These are phyloP conservation scores for Elsinoe arachidis DNA, from an alignment of 2,329 filamentous ascomycete genomes.

Conservation along the genomic window DNA sequence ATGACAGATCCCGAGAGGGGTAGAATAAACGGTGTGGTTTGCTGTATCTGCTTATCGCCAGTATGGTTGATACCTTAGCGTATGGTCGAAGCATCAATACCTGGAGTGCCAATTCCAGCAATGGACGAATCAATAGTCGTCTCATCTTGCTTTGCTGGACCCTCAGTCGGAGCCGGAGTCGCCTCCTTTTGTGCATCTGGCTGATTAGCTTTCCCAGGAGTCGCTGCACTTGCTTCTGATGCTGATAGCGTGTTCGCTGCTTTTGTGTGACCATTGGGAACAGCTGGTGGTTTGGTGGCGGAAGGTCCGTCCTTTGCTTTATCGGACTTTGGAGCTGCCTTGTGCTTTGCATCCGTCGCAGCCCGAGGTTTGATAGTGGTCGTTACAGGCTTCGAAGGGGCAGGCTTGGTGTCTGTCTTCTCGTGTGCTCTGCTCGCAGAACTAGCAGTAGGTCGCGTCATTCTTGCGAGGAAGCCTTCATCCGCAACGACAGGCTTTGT, in stretches of 20 bases:
- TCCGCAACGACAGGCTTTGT: slow-evolving; percentile 49
- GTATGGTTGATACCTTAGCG: background rate
- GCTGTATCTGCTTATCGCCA: background rate
- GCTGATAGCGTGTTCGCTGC: background rate
- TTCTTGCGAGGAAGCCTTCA: slow-evolving; percentile 66
- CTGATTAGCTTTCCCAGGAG: background rate
- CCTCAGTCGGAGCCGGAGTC: background rate
- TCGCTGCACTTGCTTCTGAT: background rate
- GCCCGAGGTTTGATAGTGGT: slow-evolving; percentile 12
- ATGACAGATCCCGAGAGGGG: background rate
- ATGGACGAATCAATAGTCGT: slow-evolving; percentile 10
- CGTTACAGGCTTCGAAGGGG: slow-evolving; percentile 14
- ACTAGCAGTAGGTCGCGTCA: slow-evolving; percentile 68
- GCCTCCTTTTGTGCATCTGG: background rate
- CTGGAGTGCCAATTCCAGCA: slow-evolving; percentile 4
- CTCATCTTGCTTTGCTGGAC: background rate
- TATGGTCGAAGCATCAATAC: slow-evolving; percentile 1
- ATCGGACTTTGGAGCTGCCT: background rate
- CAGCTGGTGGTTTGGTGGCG: background rate
- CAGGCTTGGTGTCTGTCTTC: slow-evolving; percentile 39
- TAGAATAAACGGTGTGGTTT: background rate
- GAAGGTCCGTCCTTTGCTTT: background rate
- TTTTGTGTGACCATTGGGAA: slow-evolving; percentile 4
- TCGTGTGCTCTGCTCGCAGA: slow-evolving; percentile 61
- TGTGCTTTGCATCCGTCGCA: background rate